Evolutionary conservation across 176 grass and related monocot genomes (phyloP).

Genomic region (Aegilops tauschii): DNA sequence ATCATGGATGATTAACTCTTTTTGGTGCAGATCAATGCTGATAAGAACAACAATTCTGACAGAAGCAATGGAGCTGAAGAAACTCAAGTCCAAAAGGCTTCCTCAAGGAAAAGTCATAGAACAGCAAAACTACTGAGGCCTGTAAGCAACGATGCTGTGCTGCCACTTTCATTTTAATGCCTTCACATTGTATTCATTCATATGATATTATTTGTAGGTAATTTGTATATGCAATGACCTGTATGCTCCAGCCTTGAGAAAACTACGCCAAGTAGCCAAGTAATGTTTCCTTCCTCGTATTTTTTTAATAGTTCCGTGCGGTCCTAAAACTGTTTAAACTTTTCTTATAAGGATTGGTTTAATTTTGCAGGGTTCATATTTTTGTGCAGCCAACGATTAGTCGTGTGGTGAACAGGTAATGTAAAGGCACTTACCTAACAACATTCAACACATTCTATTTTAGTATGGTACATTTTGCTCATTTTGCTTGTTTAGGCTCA

Average conservation of each 20-base stretch:
- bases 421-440: constrained; percentile 10
- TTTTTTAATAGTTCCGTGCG: background rate
- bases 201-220: constrained; percentile 49
- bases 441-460: constrained; percentile 8
- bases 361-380: constrained; percentile 80
- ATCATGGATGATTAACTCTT: background rate
- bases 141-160: constrained; percentile 49
- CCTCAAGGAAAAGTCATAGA: constrained; percentile 70
- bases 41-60: constrained; percentile 64
- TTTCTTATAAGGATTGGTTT: constrained; percentile 31
- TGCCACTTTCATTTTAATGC: constrained; percentile 3
- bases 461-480: constrained; percentile 22
- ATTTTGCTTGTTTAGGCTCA: constrained; percentile 59
- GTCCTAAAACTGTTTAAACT: background rate
- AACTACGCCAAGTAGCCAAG: constrained; percentile 96
- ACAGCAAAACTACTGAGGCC: constrained; percentile 65
- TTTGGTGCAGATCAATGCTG: constrained; percentile 63
- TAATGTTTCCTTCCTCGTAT: constrained; percentile 41
- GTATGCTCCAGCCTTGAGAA: constrained; percentile 93
- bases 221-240: constrained; percentile 99
- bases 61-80: constrained; percentile 44
- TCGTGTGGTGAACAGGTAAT: constrained; percentile 91
- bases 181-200: constrained; percentile 17
- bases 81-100: constrained; percentile 48
- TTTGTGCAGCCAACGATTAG: constrained; percentile 83